A percentile compares a stretch with the other conserved stretches of the same genome.
phyloP scores from a whole-genome alignment of 441 rosid genomes.

The Arabidopsis lyrata region DNA sequence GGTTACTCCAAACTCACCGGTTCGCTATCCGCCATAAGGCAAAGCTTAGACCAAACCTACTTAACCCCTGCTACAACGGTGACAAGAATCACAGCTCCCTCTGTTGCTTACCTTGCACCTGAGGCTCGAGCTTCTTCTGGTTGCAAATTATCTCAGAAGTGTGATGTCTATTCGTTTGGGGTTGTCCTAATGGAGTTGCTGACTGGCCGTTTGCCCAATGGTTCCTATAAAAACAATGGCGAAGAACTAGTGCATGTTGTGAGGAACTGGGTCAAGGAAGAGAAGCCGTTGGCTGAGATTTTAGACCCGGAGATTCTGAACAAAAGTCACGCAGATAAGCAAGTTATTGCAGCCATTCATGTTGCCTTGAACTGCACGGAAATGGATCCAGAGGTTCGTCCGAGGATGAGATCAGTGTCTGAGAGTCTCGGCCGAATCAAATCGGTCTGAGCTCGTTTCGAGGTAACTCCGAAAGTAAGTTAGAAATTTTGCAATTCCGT shows the following conservation, averaged over 20 bases:
- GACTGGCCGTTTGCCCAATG: constrained; percentile 68
- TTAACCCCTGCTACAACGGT: constrained; percentile 49
- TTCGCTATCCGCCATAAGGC: constrained; percentile 51
- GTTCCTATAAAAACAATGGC: constrained; percentile 61
- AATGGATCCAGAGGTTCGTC: constrained; percentile 83
- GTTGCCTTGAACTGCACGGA: constrained; percentile 86
- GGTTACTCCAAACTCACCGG: constrained; percentile 48
- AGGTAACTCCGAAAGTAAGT: neutral
- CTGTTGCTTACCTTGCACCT: constrained; percentile 68
- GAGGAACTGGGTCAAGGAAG: constrained; percentile 70
- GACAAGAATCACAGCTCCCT: constrained; percentile 56
- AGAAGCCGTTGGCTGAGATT: constrained; percentile 68
- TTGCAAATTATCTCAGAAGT: constrained; percentile 74
- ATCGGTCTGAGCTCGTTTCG: constrained; percentile 41
- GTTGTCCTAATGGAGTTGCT: constrained; percentile 77
- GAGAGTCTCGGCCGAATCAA: constrained; percentile 78
- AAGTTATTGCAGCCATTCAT: constrained; percentile 68
- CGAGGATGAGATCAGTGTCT: constrained; percentile 79
- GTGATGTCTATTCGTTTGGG: constrained; percentile 86
- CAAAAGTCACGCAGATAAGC: constrained; percentile 70
- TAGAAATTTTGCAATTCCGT: constrained; percentile 2
- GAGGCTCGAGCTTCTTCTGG: constrained; percentile 65
- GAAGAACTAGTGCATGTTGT: constrained; percentile 66
- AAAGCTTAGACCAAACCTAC: constrained; percentile 50
- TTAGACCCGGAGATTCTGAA: constrained; percentile 66